phyloP scores from a whole-genome alignment of 257 asterid species.

The Anisodus acutangulus region DNA sequence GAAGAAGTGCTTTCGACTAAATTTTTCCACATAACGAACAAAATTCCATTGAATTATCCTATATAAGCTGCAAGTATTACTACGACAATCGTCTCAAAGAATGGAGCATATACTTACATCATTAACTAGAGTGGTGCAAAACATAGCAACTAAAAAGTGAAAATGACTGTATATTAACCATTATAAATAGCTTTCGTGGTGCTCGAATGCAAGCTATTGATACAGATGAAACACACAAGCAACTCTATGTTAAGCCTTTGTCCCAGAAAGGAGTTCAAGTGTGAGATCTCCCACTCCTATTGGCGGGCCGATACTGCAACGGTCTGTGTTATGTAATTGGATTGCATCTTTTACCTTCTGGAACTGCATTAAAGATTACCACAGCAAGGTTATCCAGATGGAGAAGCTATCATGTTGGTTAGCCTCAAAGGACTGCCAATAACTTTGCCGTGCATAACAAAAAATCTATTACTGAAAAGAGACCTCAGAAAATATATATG shows the following conservation, averaged over 20 bases:
- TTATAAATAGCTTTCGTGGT: background rate
- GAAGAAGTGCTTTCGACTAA: background rate
- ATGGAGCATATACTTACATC: constrained; percentile 24
- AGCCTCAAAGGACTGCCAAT: constrained; percentile 7
- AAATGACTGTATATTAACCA: constrained; percentile 36
- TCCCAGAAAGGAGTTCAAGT: constrained; percentile 51
- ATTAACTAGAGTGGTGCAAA: constrained; percentile 20
- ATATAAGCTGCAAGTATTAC: constrained; percentile 10
- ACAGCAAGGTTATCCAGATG: background rate
- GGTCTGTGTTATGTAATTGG: constrained; percentile 71
- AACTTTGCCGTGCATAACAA: background rate
- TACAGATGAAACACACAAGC: background rate
- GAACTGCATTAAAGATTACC: constrained; percentile 54
- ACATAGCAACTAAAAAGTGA: constrained; percentile 28
- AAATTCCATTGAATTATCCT: background rate
- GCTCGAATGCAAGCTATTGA: background rate
- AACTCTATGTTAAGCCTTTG: constrained; percentile 51
- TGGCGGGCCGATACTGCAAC: constrained; percentile 95
- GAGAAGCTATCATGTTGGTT: background rate
- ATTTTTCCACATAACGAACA: background rate
- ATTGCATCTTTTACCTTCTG: constrained; percentile 89
- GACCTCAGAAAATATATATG: background rate
- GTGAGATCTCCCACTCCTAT: constrained; percentile 70
- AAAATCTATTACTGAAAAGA: background rate
- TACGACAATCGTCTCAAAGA: constrained; percentile 3